phyloP scores from a whole-genome alignment of 352 stramenopile species.

The Hyaloperonospora arabidopsidis region DNA sequence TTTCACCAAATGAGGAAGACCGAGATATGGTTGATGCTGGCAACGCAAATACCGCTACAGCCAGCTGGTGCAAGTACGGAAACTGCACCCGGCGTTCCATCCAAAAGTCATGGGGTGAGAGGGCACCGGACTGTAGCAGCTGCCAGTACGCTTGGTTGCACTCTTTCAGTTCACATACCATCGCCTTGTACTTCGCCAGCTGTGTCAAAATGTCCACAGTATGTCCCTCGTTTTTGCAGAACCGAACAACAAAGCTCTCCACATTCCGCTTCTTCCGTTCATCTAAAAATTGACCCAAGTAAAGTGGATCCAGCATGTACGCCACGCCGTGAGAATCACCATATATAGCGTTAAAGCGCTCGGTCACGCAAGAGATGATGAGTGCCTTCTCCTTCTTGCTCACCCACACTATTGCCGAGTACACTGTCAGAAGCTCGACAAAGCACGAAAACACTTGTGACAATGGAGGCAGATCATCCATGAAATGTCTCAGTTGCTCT shows the following conservation, averaged over 20 bases:
- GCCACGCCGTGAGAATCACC: slow-evolving; percentile 50
- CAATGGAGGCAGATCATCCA: slow-evolving; percentile 33
- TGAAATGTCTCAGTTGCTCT: slow-evolving; percentile 40
- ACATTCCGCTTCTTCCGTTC: slow-evolving; percentile 35
- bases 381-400: slow-evolving; percentile 73
- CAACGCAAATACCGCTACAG: slow-evolving; percentile 46
- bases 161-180: slow-evolving; percentile 45
- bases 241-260: slow-evolving; percentile 41
- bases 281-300: slow-evolving; percentile 44
- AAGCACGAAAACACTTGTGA: slow-evolving; percentile 53
- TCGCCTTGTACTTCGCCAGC: slow-evolving; percentile 40
- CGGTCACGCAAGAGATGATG: slow-evolving; percentile 51
- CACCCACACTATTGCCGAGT: slow-evolving; percentile 48
- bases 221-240: slow-evolving; percentile 31
- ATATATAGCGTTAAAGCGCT: slow-evolving; percentile 61
- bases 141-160: slow-evolving; percentile 54
- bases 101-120: slow-evolving; percentile 55
- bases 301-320: slow-evolving; percentile 51
- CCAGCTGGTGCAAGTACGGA: slow-evolving; percentile 50
- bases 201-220: slow-evolving; percentile 39
- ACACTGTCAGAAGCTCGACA: slow-evolving; percentile 38
- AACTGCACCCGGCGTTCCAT: slow-evolving; percentile 42
- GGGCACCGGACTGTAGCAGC: slow-evolving; percentile 35
- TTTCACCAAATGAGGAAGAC: slow-evolving; percentile 29
- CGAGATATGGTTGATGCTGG: slow-evolving; percentile 37